These are phyloP conservation scores for Pythium periplocum DNA, from an alignment of 352 stramenopile species.

Conservation along the genomic window DNA sequence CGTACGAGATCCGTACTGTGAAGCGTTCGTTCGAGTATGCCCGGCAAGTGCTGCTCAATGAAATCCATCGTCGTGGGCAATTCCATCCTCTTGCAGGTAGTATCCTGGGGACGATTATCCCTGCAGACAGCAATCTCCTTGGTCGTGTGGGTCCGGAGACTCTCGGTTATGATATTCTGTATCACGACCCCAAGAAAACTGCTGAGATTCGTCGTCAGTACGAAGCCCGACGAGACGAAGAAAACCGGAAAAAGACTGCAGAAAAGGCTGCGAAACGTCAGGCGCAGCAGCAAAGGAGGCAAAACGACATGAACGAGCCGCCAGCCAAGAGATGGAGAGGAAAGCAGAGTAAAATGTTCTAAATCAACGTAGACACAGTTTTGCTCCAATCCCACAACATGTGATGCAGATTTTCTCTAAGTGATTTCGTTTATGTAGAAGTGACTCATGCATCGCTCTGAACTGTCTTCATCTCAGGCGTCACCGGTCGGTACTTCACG, in stretches of 20 bases:
- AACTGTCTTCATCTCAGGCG: slow-evolving; percentile 14
- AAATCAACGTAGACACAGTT: too few species aligned
- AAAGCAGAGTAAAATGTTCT: slow-evolving; percentile 14
- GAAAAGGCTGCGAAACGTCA: slow-evolving; percentile 21
- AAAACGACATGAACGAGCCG: slow-evolving; percentile 27
- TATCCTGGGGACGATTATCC: slow-evolving; percentile 74
- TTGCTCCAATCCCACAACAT: too few species aligned
- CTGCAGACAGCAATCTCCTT: slow-evolving; percentile 56
- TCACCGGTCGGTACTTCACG: slow-evolving; percentile 43
- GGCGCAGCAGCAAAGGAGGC: slow-evolving; percentile 17
- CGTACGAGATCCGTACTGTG: slow-evolving; percentile 89
- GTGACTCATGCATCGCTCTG: neutral
- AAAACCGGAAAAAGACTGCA: slow-evolving; percentile 43
- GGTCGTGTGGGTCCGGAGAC: slow-evolving; percentile 40
- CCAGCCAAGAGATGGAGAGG: slow-evolving; percentile 63
- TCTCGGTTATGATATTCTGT: slow-evolving; percentile 69
- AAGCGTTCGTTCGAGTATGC: slow-evolving; percentile 89
- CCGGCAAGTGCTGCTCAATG: slow-evolving; percentile 60
- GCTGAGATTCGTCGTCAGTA: slow-evolving; percentile 54
- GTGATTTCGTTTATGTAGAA: slow-evolving; percentile 4
- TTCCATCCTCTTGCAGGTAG: slow-evolving; percentile 57
- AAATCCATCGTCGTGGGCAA: slow-evolving; percentile 64
- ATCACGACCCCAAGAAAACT: slow-evolving; percentile 69
- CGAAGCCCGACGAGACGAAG: slow-evolving; percentile 53
- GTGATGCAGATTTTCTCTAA: slow-evolving; percentile 1